Base-by-base conservation (phyloP, 1,284 basidiomycete species). In the Peniophora sp. region DNA sequence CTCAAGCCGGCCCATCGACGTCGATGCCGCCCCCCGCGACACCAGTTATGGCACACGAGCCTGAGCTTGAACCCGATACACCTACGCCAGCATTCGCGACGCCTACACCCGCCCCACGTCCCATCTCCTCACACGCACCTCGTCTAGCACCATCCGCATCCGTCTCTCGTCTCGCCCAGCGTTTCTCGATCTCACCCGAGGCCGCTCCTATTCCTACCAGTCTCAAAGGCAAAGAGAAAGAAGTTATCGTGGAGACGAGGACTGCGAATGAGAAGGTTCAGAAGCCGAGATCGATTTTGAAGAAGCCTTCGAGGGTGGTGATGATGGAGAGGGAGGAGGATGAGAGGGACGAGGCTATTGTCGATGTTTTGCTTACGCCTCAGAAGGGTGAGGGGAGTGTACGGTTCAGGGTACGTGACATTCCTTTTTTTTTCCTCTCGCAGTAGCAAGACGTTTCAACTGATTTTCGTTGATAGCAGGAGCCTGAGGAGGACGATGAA, bases 221-320 rank as follows among this genome's bases (percentile, higher is more conserved):
- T 32, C 12, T 32, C 27, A 32, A 32, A 32, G 27, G 27, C 27
- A 32, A 32, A 32, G 27, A 32, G 27, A 32, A 32, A 32, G 27
- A 32, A 32, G 6, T 32, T 5, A 6, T 32, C 27, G 27, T 32
- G 23, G 14, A 11, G 48, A 52, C 24, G 48, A 34, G 25, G 17
- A n/a, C 36, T 49, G 34, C 36, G 48, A 48, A 20, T 25, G 38
- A 55, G 10, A 52, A 16, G 46, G 43, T 9, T 38, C 22, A 20
- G 34, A 47, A 12, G 38, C 38, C 16, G 38, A 41, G 12, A 12
- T 32, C 27, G 27, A 32, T 32, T 67, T 71, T 8, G 35, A 36
- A 22, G 27, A n/a, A 22, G 17, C 19, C n/a, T n/a, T 22, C 47
- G 17, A 34, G 11, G 27, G 24, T 19, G 47, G 10, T 9, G 5